Evolutionary conservation across 1,139 yeast genomes (phyloP), one percentile per base, ranked within the genome.

Genomic region (Suhomyces wounanorum): DNA sequence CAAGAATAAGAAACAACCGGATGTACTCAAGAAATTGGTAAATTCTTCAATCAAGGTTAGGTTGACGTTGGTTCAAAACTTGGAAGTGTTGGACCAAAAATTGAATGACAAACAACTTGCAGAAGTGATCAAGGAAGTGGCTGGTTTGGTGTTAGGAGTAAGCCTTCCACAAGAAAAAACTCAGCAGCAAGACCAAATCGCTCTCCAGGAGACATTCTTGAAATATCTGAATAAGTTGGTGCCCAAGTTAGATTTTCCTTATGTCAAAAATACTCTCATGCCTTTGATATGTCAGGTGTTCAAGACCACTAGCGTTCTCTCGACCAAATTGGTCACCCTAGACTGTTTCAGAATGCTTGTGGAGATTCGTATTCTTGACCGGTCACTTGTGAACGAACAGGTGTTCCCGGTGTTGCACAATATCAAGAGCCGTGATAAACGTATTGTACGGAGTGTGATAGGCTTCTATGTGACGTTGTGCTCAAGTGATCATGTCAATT

Each of bases 271-370:
- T 58, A 81, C 82, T 16, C 73, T 90, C 16, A 82, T 89, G 64
- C 96, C 97, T 1, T 71, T 83, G 40, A 74, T 91, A 23, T 81
- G 90, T 40, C 80, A 79, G 41, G 81, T 89, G 3, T 92, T 91
- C 67, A 82, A 89, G 40, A 87, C 90, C 43, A 92, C 98, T 0
- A 88, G 95, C 0, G 82, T 94, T 40, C 71, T 91, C 39, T 83
- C 89, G 3, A 88, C 92, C 30, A 91, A 94, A 60, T 73, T 86
- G 33, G 78, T 84, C 13, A 82, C 96, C 2, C 75, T 91, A n/a
- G 72, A 77, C 28, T 77, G 89, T 0, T 85, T 94, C 59, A 78
- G 80, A 23, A 68, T 72, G 44, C 71, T 91, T 61, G 79, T 89
- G 13, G 79, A 77, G 13, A 61, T 69, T 50, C 83, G 82, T 55